phyloP scores from a whole-genome alignment of 176 grass and related monocot genomes.

The Musa schizocarpa region DNA sequence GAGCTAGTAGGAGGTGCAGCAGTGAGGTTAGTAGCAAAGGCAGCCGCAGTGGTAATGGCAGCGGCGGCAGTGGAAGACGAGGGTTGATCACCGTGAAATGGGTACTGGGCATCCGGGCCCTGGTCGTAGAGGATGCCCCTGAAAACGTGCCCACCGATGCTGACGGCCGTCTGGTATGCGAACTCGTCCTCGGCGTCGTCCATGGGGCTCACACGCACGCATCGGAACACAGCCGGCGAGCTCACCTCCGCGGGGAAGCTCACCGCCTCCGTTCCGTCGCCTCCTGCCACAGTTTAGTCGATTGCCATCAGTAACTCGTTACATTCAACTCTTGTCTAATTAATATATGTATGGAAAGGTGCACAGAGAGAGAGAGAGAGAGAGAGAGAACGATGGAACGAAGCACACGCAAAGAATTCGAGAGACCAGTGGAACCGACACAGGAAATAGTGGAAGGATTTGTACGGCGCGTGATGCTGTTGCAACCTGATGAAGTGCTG shows the following conservation, averaged over 20 bases:
- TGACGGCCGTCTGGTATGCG: constrained; percentile 90
- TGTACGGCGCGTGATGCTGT: neutral
- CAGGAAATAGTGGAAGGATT: neutral
- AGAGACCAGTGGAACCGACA: neutral
- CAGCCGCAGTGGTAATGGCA: neutral
- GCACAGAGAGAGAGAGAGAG: neutral
- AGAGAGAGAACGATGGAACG: neutral
- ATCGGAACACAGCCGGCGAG: constrained; percentile 83
- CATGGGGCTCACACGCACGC: constrained; percentile 72
- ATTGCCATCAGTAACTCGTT: too few species aligned
- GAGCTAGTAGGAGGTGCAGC: constrained; percentile 12
- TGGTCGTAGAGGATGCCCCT: constrained; percentile 89
- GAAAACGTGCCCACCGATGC: constrained; percentile 86
- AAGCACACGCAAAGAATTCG: constrained; percentile 3
- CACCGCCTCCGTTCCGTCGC: constrained; percentile 28
- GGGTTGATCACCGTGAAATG: constrained; percentile 27
- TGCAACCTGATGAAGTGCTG: constrained; percentile 72
- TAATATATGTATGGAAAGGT: neutral
- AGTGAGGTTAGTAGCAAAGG: constrained; percentile 9
- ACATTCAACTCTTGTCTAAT: too few species aligned
- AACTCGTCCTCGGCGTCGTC: constrained; percentile 86
- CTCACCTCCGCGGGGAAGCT: constrained; percentile 87
- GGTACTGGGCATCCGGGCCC: constrained; percentile 44
- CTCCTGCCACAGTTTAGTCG: too few species aligned
- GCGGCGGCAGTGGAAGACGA: constrained; percentile 42